A percentile compares a stretch with the other conserved stretches of the same genome.
phyloP scores from a whole-genome alignment of 2,329 filamentous ascomycete species.

The Calonectria honghensis region DNA sequence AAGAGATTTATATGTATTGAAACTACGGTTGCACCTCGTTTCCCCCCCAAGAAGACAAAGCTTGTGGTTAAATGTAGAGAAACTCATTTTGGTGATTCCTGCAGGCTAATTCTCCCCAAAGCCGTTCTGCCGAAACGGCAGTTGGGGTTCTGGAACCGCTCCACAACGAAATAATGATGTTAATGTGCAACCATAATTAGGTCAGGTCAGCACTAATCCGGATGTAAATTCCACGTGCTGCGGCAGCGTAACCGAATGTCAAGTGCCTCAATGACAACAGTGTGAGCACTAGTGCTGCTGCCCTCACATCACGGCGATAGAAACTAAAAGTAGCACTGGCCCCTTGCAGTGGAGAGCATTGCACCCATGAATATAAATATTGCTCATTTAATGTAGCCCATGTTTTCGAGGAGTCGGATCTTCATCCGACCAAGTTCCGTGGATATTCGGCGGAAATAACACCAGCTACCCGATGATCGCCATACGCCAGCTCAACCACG shows the following conservation, averaged over 20 bases:
- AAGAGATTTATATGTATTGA: background rate
- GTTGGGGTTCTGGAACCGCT: background rate
- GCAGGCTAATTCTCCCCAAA: background rate
- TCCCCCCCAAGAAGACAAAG: background rate
- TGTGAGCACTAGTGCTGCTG: background rate
- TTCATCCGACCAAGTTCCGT: conserved; percentile 49
- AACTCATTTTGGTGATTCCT: background rate
- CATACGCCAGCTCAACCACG: background rate
- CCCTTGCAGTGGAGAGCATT: background rate
- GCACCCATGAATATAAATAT: background rate
- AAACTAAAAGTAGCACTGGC: background rate
- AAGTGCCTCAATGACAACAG: background rate
- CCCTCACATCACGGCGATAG: background rate
- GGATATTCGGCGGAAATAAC: conserved; percentile 49
- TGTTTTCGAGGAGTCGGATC: conserved; percentile 36
- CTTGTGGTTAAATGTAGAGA: background rate
- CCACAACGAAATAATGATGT: background rate
- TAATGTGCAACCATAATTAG: background rate
- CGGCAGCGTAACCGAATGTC: background rate
- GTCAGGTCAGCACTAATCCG: background rate
- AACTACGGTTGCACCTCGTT: background rate
- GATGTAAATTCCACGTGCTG: background rate
- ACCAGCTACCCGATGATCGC: background rate
- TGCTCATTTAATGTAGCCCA: background rate
- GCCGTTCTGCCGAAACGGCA: background rate